Base-by-base conservation (phyloP, 2,329 filamentous ascomycete genomes). In the Clonostachys chloroleuca region DNA sequence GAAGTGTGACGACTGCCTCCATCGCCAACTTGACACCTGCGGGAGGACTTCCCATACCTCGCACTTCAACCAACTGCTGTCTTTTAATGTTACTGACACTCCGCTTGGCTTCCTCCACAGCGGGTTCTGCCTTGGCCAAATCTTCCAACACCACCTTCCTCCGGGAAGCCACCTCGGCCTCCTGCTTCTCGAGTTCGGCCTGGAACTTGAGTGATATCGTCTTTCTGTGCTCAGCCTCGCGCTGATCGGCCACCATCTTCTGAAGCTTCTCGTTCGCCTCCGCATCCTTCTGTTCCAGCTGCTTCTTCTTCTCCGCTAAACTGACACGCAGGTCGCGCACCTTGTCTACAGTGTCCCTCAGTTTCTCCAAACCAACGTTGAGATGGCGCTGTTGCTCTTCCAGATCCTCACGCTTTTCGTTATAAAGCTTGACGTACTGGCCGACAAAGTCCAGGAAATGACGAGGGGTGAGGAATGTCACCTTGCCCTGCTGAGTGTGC, bases 31-130 rank as follows among this genome's bases (percentile, higher is more conserved):
- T 86, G 56, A 99, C 95, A 75, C 91, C 90, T 56, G 84, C 78
- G 9, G 94, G 94, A 7, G 94, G 94, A 59, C 90, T 95, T 55
- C 85, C 84, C 94, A 99, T 97, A 54, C 92, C 96, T 62, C 94
- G 84, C 44, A 99, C 92, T 83, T 99, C 94, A 12, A 92, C 96
- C 54, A 99, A 78, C 67, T 99, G 94, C 64, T 96, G 91, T 62
- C 88, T 84, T 75, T 97, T 99, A 74, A 99, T 99, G 74, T 95
- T 96, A 73, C 89, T 94, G 67, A 99, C 95, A 69, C 92, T 96
- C 65, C 91, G 89, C 72, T 94, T 89, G 43, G 94, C 94, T 67
- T 95, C 91, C 52, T 88, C 72, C 47, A 99, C 94, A 43, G 94
- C 94, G 9, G 94, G 94, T 63, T 97, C 92, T 13, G 94, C 94